Base-by-base conservation (phyloP, 2,329 filamentous ascomycete species). In the Phyllosticta citriasiana region DNA sequence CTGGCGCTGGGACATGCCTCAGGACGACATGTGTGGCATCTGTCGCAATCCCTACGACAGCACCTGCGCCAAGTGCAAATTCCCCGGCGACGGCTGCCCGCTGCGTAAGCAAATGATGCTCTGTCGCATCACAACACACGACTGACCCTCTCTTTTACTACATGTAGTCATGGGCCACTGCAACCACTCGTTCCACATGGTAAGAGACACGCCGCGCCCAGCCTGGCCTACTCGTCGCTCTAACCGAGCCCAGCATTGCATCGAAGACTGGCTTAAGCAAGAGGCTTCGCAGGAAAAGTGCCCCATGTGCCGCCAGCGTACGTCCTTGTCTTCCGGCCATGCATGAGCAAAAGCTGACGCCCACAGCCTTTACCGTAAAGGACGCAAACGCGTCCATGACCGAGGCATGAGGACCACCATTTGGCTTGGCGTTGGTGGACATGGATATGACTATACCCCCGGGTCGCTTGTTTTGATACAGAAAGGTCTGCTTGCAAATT, bases 41-140 rank as follows among this genome's bases (percentile, higher is more conserved):
- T 99, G 94, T 77, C 93, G 96, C 72, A 92, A 96, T 64, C 89
- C 96, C 70, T 99, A 97, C 72, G 94, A 99, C 73, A 93, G 92
- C 63, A 97, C 94, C 26, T 99, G 94, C 79, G 92, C 94, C 55
- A 95, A 91, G 60, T 99, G 94, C 85, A 96, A 95, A 81, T 97
- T 91, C 72, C 94, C 94, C 14, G 94, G 94, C 62, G 94, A 99
- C 70, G 92, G 97, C 72, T 99, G 94, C 77, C 89, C 89, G 63
- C 81, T 99, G 63, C 81, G 93, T 97, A 78, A 74, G 87, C 79
- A 33, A 63, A 53, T 47, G 19, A 55, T 47, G 22, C 25, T 54
- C 59, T 63, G 33, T 35, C 26, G 26, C 55, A 52, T 33, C 27
- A 33, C 12, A 53, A 16, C 12, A 51, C 9, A 58, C 19, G 16